Base-by-base conservation (phyloP, 495 filamentous ascomycete genomes). In the Penicillium taxi region DNA sequence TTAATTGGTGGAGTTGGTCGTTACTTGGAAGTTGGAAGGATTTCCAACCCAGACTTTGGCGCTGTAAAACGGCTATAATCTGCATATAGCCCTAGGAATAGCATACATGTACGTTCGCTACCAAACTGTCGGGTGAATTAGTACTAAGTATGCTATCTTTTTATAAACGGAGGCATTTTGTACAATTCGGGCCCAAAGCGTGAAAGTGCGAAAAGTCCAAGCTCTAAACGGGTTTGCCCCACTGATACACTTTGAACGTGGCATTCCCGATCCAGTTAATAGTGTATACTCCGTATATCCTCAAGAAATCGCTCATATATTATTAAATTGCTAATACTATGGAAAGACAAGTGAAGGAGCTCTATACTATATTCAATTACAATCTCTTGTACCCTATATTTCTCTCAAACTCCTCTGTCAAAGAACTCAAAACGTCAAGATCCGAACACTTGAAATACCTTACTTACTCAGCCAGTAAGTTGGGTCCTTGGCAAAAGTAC, bases 171-270 rank as follows among this genome's bases (percentile, higher is more conserved):
- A 2, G 12, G 24, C 24, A 26, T 11, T 6, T 30, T 38, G 6
- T 15, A n/a, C n/a, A 29, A 13, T 29, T 14, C 12, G 12, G 16
- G 14, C 29, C 11, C 13, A 18, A 7, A 7, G 13, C 16, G 30
- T 24, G 22, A 6, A 24, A 24, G 11, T 11, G 22, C 6, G 22
- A 24, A 32, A 13, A 17, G 45, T 45, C 43, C 47, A 44, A 53
- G 50, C 50, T 53, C 37, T 37, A 26, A 53, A 53, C 47, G 47
- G 47, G 47, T 43, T 45, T 49, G 39, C 50, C 39, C 46, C 46
- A 46, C 46, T 18, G 16, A 19, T 16, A 34, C 14, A 17, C 15
- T 19, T 17, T 17, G 15, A n/a, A n/a, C n/a, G n/a, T n/a, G n/a
- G n/a, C n/a, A n/a, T n/a, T n/a, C n/a, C n/a, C n/a, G n/a, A n/a